Conservation (phyloP, 495 filamentous ascomycete species). For the Hyaloscypha bicolor region DNA sequence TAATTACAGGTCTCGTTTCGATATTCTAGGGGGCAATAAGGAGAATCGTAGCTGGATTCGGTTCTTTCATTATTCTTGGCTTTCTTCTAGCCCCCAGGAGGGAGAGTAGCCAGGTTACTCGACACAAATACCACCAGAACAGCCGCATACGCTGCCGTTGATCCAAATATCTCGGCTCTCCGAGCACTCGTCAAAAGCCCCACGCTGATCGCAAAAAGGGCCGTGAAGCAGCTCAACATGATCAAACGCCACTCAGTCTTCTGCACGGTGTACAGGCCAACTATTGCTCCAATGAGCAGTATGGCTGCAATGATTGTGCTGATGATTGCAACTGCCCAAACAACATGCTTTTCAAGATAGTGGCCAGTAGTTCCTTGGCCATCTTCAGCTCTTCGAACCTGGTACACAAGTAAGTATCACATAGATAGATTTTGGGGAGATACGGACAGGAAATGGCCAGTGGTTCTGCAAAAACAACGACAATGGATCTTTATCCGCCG, state of each 20-base stretch:
- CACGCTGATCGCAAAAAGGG: slow-evolving; percentile 14
- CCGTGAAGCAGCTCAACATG: slow-evolving; percentile 19
- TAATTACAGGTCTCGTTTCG: no score
- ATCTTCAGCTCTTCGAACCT: no score
- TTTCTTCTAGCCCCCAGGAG: no score
- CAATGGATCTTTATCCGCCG: no score
- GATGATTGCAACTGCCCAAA: background rate
- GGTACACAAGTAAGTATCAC: no score
- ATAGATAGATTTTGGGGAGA: no score
- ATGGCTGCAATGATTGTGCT: slow-evolving; percentile 14
- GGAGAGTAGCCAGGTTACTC: no score
- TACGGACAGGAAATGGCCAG: no score
- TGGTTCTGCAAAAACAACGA: no score
- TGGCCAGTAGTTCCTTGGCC: background rate
- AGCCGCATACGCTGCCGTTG: slow-evolving; percentile 25
- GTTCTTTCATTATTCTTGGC: no score
- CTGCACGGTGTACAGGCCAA: slow-evolving; percentile 21
- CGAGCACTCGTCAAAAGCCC: slow-evolving; percentile 30
- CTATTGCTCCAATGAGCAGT: slow-evolving; percentile 35
- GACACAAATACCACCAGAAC: background rate
- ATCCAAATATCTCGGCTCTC: slow-evolving; percentile 30
- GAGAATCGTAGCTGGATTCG: no score
- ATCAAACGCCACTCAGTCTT: slow-evolving; percentile 13
- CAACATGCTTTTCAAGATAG: background rate
- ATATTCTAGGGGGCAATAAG: no score